Evolutionary conservation across 2,329 filamentous ascomycete genomes (phyloP).

Genomic region (Microdochium nivale): DNA sequence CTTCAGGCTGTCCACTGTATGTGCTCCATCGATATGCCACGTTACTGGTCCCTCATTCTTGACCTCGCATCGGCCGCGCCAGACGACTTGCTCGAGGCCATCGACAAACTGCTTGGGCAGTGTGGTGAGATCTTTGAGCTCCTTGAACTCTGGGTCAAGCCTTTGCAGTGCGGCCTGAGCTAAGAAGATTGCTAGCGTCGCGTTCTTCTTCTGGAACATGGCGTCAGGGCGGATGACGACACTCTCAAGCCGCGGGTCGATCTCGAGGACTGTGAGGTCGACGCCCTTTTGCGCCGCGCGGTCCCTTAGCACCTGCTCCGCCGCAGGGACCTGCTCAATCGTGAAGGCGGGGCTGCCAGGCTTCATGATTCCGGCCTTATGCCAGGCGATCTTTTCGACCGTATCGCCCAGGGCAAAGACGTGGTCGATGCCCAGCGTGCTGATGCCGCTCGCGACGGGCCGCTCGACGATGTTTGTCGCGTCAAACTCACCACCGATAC

Average conservation of each 20-base stretch:
- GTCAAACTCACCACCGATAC: conserved; percentile 60
- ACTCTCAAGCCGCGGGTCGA: conserved; percentile 34
- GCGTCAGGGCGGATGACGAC: conserved; percentile 44
- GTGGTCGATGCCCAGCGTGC: conserved; percentile 62
- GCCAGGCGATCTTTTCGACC: conserved; percentile 61
- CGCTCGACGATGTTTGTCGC: conserved; percentile 57
- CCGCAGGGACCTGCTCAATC: conserved; percentile 38
- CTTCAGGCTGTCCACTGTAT: conserved; percentile 83
- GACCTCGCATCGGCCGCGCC: conserved; percentile 70
- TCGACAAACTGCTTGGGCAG: conserved; percentile 58
- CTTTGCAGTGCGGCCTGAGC: conserved; percentile 39
- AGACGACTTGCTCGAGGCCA: conserved; percentile 67
- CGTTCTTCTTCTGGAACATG: conserved; percentile 50
- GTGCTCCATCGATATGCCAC: conserved; percentile 91
- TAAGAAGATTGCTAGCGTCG: conserved; percentile 38
- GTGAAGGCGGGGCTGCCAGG: conserved; percentile 48
- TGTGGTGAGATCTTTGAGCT: conserved; percentile 10
- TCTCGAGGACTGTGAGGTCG: conserved; percentile 32
- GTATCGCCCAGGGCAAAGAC: conserved; percentile 53
- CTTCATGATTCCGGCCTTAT: conserved; percentile 68
- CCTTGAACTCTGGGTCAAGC: conserved; percentile 25
- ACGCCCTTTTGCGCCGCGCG: conserved; percentile 46
- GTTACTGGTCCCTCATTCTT: conserved; percentile 46
- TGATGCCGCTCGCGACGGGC: conserved; percentile 52
- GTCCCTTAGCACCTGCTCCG: conserved; percentile 33